Conservation (phyloP, 148 eudicot species). For the Vaccinium myrtillus region DNA sequence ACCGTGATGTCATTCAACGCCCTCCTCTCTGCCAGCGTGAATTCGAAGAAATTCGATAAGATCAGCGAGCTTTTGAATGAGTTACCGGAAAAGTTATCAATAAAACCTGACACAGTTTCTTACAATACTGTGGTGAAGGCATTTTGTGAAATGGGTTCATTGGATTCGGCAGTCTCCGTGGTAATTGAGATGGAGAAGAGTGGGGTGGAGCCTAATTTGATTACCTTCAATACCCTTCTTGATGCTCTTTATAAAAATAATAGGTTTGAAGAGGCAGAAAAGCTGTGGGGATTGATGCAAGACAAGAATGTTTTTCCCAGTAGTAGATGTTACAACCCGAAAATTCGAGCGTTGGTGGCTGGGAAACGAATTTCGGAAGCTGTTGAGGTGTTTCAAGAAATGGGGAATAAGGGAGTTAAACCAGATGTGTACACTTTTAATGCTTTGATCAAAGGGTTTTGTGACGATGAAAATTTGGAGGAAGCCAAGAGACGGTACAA, state of each 20-base stretch:
- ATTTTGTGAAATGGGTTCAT: constrained; percentile 39
- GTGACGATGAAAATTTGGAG: constrained; percentile 30
- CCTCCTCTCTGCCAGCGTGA: constrained; percentile 54
- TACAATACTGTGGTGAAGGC: constrained; percentile 45
- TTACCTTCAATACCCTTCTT: constrained; percentile 42
- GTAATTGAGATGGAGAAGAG: constrained; percentile 44
- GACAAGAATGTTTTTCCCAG: constrained; percentile 35
- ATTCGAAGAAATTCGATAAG: constrained; percentile 37
- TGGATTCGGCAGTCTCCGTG: constrained; percentile 31
- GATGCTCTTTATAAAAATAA: constrained; percentile 29
- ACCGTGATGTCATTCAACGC: constrained; percentile 55
- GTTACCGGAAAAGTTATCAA: constrained; percentile 32
- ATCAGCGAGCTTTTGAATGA: constrained; percentile 30
- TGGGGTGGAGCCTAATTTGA: constrained; percentile 37
- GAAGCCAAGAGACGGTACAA: constrained; percentile 43
- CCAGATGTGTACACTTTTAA: constrained; percentile 29
- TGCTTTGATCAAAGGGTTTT: constrained; percentile 33
- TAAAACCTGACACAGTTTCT: constrained; percentile 47
- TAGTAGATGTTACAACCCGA: constrained; percentile 35
- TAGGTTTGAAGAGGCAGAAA: constrained; percentile 38
- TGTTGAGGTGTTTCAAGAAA: constrained; percentile 24
- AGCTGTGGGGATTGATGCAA: constrained; percentile 47
- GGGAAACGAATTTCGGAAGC: constrained; percentile 3
- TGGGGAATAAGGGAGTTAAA: constrained; percentile 16
- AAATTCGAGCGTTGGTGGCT: constrained; percentile 32